A percentile compares a stretch with the other conserved stretches of the same genome.
phyloP scores from a whole-genome alignment of 177 flowering plant species.

The Vitis hybrid region DNA sequence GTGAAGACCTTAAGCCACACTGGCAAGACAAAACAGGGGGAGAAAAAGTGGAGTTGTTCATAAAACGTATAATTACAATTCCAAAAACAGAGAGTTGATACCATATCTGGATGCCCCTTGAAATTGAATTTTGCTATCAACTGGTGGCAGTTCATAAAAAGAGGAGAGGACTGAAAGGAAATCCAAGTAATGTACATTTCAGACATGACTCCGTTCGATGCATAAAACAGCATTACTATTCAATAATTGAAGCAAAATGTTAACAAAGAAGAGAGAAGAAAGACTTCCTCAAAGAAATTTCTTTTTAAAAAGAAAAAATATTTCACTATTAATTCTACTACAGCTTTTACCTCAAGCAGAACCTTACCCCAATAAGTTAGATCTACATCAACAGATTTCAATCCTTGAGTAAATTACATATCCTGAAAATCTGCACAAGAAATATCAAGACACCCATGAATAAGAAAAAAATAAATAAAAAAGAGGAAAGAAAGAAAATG shows the following conservation, averaged over 20 bases:
- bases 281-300: slow-evolving; percentile 3
- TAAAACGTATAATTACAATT: too few species aligned
- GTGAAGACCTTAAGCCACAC: too few species aligned
- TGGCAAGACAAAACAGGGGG: too few species aligned
- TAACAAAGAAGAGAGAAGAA: background rate
- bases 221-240: background rate
- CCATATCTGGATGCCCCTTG: too few species aligned
- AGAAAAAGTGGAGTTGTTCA: too few species aligned
- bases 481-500: background rate
- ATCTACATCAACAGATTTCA: slow-evolving; percentile 20
- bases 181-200: too few species aligned
- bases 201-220: background rate
- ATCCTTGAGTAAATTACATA: slow-evolving; percentile 22
- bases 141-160: too few species aligned
- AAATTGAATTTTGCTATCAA: too few species aligned
- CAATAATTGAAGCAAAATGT: background rate
- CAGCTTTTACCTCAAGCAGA: slow-evolving; percentile 21
- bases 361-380: slow-evolving; percentile 15
- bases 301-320: background rate
- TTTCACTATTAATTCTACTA: slow-evolving; percentile 16
- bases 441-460: background rate
- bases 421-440: slow-evolving; percentile 21
- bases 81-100: too few species aligned
- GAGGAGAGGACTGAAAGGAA: too few species aligned
- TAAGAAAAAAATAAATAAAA: background rate